These are phyloP conservation scores for Obba rivulosa DNA, from an alignment of 768 basidiomycete genomes.

Conservation along the genomic window DNA sequence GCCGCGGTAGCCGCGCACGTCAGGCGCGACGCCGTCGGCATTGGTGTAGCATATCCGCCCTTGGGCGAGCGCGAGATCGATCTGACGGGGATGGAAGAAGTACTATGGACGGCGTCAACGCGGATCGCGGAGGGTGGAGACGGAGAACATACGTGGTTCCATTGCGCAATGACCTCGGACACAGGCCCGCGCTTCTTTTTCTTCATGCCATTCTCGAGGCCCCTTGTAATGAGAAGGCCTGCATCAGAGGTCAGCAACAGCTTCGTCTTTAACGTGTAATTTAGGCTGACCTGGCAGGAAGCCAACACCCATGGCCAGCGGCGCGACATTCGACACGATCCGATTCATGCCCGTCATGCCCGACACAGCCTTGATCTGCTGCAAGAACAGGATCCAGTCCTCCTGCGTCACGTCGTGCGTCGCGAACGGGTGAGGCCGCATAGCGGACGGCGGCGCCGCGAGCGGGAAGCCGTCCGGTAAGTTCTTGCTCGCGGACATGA, in stretches of 20 bases:
- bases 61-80: constrained; percentile 37
- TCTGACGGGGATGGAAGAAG: constrained; percentile 42
- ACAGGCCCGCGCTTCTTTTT: constrained; percentile 8
- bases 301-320: constrained; percentile 6
- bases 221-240: constrained; percentile 19
- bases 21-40: neutral
- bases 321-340: constrained; percentile 7
- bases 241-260: constrained; percentile 12
- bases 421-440: constrained; percentile 41
- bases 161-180: constrained; percentile 27
- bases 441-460: constrained; percentile 32
- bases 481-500: constrained; percentile 2
- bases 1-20: neutral
- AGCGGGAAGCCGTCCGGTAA: constrained; percentile 12
- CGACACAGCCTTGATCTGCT: constrained; percentile 5
- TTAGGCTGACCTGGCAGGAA: constrained; percentile 2
- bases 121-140: neutral
- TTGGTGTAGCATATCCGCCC: constrained; percentile 16
- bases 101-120: constrained; percentile 24
- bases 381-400: constrained; percentile 34
- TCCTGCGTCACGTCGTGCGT: constrained; percentile 40
- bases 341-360: constrained; percentile 4
- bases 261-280: neutral
- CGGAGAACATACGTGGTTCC: constrained; percentile 40
- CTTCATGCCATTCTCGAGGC: constrained; percentile 30